Conservation (phyloP, 257 asterid genomes). For the Fraxinus quadrangulata region DNA sequence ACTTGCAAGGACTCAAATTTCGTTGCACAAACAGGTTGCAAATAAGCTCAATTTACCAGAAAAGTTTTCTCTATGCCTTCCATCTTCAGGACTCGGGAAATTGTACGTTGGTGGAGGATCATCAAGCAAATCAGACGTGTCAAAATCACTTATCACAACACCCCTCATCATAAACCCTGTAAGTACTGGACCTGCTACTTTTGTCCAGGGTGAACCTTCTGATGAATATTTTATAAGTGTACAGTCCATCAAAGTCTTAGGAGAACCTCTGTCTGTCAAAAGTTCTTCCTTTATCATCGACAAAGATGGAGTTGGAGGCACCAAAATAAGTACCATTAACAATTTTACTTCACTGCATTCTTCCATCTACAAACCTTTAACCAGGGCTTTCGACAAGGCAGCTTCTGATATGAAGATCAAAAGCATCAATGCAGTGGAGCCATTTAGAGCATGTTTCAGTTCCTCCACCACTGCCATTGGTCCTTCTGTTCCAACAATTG, state of each 20-base stretch:
- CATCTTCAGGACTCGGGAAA: conserved; percentile 38
- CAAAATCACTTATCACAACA: conserved; percentile 24
- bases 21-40: conserved; percentile 40
- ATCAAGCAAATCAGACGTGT: background rate
- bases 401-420: conserved; percentile 37
- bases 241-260: conserved; percentile 37
- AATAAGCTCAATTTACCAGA: conserved; percentile 15
- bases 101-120: conserved; percentile 20
- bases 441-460: conserved; percentile 55
- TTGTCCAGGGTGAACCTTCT: conserved; percentile 32
- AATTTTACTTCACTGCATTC: conserved; percentile 47
- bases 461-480: conserved; percentile 38
- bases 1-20: conserved; percentile 23
- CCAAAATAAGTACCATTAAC: conserved; percentile 49
- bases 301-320: conserved; percentile 49
- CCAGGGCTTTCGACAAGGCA: conserved; percentile 46
- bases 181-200: conserved; percentile 26
- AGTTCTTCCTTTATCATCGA: conserved; percentile 37
- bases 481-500: conserved; percentile 45
- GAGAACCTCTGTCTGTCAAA: conserved; percentile 28
- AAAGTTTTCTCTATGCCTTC: conserved; percentile 41
- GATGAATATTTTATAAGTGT: conserved; percentile 55
- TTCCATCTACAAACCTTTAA: conserved; percentile 41
- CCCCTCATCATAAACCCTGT: conserved; percentile 42
- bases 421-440: conserved; percentile 45